phyloP scores from a whole-genome alignment of 331 rosid genomes.

The Acacia concinna region DNA sequence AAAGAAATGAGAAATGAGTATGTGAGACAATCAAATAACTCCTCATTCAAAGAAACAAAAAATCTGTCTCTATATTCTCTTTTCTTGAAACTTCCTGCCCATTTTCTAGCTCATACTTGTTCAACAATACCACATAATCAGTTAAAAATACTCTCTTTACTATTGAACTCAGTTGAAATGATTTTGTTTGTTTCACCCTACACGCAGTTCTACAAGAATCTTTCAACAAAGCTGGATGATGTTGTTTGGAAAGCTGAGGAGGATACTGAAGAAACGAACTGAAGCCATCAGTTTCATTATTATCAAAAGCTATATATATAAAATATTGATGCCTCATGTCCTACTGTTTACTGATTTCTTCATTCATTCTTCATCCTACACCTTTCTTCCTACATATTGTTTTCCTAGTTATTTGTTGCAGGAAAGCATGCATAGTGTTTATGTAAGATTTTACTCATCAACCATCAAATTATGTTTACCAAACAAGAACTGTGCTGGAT shows the following conservation, averaged over 20 bases:
- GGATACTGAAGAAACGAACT: slow-evolving; percentile 59
- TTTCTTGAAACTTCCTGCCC: neutral
- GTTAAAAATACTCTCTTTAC: neutral
- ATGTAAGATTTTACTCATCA: slow-evolving; percentile 25
- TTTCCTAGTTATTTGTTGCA: slow-evolving; percentile 43
- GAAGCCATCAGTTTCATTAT: slow-evolving; percentile 25
- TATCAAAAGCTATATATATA: slow-evolving; percentile 27
- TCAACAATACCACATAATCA: neutral
- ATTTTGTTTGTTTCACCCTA: neutral
- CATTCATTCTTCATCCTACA: slow-evolving; percentile 35
- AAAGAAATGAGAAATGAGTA: too few relatives aligned
- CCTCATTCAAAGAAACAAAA: neutral
- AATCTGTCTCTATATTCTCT: neutral
- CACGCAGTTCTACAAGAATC: slow-evolving; percentile 86
- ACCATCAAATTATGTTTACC: slow-evolving; percentile 30
- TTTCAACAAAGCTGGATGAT: slow-evolving; percentile 75
- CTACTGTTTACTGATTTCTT: slow-evolving; percentile 40
- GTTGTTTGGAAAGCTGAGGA: slow-evolving; percentile 98
- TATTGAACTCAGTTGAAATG: slow-evolving; percentile 18
- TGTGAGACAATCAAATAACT: neutral
- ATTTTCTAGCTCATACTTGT: neutral
- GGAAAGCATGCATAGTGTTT: slow-evolving; percentile 40
- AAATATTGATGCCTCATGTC: slow-evolving; percentile 12
- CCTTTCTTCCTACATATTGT: slow-evolving; percentile 7
- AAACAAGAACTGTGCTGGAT: slow-evolving; percentile 25